These are phyloP conservation scores for Aureobasidium pullulans DNA, from an alignment of 2,329 filamentous ascomycete species.

Conservation along the genomic window DNA sequence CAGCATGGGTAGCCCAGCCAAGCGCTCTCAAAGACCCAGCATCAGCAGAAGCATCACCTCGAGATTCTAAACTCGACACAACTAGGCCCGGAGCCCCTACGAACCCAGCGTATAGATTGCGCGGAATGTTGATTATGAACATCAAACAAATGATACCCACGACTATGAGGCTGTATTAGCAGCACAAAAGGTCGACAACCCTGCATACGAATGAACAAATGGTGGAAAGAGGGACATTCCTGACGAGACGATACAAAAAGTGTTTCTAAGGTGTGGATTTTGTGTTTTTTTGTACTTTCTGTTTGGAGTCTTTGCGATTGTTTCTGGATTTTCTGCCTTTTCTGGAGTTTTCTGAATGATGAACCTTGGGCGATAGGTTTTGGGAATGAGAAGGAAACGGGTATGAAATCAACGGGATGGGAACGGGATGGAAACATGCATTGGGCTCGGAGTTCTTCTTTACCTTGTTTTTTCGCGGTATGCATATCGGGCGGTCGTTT, in stretches of 20 bases:
- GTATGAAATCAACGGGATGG: not conserved
- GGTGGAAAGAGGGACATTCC: not conserved
- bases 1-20: conserved; percentile 15
- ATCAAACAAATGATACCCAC: conserved; percentile 12
- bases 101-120: conserved; percentile 3
- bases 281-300: not conserved
- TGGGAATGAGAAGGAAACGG: conserved; percentile 2
- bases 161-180: conserved; percentile 9
- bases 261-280: conserved; percentile 10
- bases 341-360: conserved; percentile 6
- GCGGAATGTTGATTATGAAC: conserved; percentile 2
- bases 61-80: conserved; percentile 12
- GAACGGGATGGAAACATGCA: not conserved
- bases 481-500: conserved; percentile 3
- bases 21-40: conserved; percentile 14
- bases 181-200: not conserved
- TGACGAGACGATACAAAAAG: conserved; percentile 4
- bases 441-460: not conserved
- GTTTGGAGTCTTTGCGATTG: not conserved
- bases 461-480: not conserved
- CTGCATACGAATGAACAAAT: conserved; percentile 12
- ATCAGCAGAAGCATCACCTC: conserved; percentile 17
- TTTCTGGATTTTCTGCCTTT: not conserved
- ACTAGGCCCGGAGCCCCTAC: not conserved
- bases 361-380: not conserved